Percentiles rank a stretch among this genome's conserved stretches.
Conservation (phyloP, 352 stramenopile genomes). For the Hyaloperonospora arabidopsidis region DNA sequence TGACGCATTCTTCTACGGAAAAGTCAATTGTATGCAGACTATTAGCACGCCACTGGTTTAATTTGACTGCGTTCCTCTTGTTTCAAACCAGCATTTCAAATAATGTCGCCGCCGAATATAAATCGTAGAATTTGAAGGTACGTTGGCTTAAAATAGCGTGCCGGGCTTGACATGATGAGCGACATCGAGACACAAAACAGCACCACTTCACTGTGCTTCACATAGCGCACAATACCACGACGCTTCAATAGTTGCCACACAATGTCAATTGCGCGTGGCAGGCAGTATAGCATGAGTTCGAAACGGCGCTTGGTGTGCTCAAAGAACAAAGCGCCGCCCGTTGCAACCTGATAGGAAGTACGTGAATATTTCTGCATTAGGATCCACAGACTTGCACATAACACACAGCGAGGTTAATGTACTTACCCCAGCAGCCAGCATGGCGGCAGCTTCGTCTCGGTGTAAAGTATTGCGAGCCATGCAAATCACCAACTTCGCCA, state of each 20-base stretch:
- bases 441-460: slow-evolving; percentile 40
- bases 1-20: too few species aligned
- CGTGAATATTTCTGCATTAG: slow-evolving; percentile 1
- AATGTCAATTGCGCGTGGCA: slow-evolving; percentile 66
- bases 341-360: slow-evolving; percentile 33
- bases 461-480: slow-evolving; percentile 65
- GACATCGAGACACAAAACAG: slow-evolving; percentile 83
- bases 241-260: slow-evolving; percentile 73
- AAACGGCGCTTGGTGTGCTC: slow-evolving; percentile 77
- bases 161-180: slow-evolving; percentile 74
- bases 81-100: slow-evolving; percentile 28
- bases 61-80: too few species aligned
- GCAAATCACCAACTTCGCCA: slow-evolving; percentile 71
- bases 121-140: slow-evolving; percentile 78
- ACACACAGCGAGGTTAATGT: not conserved
- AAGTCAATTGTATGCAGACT: too few species aligned
- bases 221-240: slow-evolving; percentile 57
- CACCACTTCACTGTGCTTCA: slow-evolving; percentile 65
- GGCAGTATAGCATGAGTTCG: slow-evolving; percentile 82
- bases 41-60: too few species aligned
- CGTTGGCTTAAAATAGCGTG: slow-evolving; percentile 77
- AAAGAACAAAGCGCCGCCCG: slow-evolving; percentile 58
- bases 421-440: slow-evolving; percentile 50
- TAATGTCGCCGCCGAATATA: slow-evolving; percentile 71
- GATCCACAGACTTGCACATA: not conserved